Conservation (phyloP, 257 asterid genomes). For the Coffea canephora region DNA sequence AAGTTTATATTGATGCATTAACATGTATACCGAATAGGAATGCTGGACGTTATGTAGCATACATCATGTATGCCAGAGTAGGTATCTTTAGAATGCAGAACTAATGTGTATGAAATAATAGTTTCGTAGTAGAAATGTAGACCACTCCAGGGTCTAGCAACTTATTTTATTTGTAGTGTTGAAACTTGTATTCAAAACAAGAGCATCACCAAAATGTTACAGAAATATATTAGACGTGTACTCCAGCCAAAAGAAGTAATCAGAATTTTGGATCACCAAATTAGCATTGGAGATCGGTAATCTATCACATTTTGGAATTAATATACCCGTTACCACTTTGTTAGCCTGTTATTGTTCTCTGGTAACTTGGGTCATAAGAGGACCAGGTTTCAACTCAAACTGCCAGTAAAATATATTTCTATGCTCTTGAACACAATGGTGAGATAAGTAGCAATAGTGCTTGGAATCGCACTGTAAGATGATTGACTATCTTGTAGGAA, state of each 20-base stretch:
- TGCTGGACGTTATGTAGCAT: not conserved
- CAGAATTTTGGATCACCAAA: too few species aligned
- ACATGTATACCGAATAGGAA: not conserved
- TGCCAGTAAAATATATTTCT: not conserved
- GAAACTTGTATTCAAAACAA: not conserved
- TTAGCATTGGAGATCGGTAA: too few species aligned
- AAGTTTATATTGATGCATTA: not conserved
- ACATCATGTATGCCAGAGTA: not conserved
- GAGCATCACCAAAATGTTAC: not conserved
- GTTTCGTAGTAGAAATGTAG: not conserved
- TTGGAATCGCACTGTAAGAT: not conserved
- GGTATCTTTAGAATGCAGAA: not conserved
- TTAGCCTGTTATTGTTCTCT: not conserved
- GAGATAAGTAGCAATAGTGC: not conserved
- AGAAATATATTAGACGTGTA: not conserved
- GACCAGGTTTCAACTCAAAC: not conserved
- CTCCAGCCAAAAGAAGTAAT: not conserved
- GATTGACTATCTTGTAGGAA: conserved; percentile 45
- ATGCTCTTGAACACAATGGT: not conserved
- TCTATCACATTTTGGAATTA: too few species aligned
- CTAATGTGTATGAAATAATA: too few species aligned
- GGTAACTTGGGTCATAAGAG: not conserved
- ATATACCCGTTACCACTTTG: not conserved
- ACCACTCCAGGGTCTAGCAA: not conserved
- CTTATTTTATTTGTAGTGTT: not conserved